A percentile compares a stretch with the other conserved stretches of the same genome.
These are phyloP conservation scores for Neurospora discreta DNA, from an alignment of 495 filamentous ascomycete species.

Conservation along the genomic window DNA sequence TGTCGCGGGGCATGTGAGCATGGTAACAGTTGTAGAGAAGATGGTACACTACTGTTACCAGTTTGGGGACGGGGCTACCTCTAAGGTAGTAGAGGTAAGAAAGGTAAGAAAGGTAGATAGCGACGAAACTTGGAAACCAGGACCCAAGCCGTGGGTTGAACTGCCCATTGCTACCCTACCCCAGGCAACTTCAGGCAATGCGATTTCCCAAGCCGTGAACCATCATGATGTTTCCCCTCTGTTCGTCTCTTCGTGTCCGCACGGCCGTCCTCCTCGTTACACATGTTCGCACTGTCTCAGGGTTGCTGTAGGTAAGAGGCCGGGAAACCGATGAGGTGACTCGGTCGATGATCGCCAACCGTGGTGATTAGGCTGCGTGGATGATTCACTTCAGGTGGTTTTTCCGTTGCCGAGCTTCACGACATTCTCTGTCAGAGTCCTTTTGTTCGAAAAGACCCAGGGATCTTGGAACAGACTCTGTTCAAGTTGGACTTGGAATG, in stretches of 20 bases:
- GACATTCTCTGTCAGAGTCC: not conserved
- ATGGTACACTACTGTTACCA: not conserved
- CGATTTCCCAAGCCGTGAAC: not conserved
- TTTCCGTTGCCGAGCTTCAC: not conserved
- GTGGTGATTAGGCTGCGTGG: not conserved
- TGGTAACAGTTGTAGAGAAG: not conserved
- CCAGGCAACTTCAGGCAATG: not conserved
- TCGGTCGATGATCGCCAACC: not conserved
- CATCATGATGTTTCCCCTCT: not conserved
- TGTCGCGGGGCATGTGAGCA: not conserved
- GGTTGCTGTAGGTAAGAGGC: not conserved
- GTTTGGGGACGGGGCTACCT: not conserved
- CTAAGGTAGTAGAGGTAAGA: too few relatives aligned
- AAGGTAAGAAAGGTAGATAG: not conserved
- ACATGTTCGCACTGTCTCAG: not conserved
- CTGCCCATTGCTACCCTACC: not conserved
- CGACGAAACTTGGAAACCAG: not conserved
- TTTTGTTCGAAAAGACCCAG: not conserved
- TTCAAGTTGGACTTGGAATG: not conserved
- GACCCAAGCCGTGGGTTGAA: not conserved
- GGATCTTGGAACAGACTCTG: not conserved
- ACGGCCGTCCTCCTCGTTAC: not conserved
- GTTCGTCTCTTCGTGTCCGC: not conserved
- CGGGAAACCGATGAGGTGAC: not conserved
- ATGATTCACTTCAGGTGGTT: not conserved